Evolutionary conservation across 2,329 filamentous ascomycete species (phyloP).

Genomic region (Phyllachora maydis): DNA sequence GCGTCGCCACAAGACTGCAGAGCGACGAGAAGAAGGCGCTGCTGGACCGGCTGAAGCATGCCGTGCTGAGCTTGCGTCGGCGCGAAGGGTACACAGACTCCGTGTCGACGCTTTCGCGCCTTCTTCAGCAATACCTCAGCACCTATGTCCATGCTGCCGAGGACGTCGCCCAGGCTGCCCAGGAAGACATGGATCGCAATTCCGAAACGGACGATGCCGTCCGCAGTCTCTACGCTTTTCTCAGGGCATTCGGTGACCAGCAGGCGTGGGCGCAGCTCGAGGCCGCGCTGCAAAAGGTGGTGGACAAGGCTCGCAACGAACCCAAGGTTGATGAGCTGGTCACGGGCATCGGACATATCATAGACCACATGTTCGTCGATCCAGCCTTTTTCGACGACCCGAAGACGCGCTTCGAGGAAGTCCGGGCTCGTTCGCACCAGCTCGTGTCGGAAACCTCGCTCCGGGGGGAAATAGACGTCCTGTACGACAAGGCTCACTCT

Average conservation of each 20-base stretch:
- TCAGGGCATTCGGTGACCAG: slow-evolving; percentile 59
- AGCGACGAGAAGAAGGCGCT: slow-evolving; percentile 56
- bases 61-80: slow-evolving; percentile 52
- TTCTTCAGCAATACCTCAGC: slow-evolving; percentile 61
- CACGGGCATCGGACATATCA: slow-evolving; percentile 46
- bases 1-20: slow-evolving; percentile 50
- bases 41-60: slow-evolving; percentile 54
- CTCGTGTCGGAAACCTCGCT: slow-evolving; percentile 47
- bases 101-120: slow-evolving; percentile 53
- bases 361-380: slow-evolving; percentile 69
- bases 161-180: slow-evolving; percentile 42
- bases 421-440: slow-evolving; percentile 36
- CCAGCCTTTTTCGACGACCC: slow-evolving; percentile 69
- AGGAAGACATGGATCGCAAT: slow-evolving; percentile 55
- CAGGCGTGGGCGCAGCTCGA: slow-evolving; percentile 61
- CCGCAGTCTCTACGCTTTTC: slow-evolving; percentile 59
- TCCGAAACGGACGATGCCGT: slow-evolving; percentile 54
- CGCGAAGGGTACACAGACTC: slow-evolving; percentile 72
- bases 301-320: slow-evolving; percentile 56
- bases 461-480: slow-evolving; percentile 48
- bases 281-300: slow-evolving; percentile 43
- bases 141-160: slow-evolving; percentile 57
- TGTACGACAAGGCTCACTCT: slow-evolving; percentile 46
- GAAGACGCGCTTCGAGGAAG: slow-evolving; percentile 28
- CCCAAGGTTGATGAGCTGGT: slow-evolving; percentile 68